phyloP scores from a whole-genome alignment of 495 filamentous ascomycete species.

The Tuber aestivum region DNA sequence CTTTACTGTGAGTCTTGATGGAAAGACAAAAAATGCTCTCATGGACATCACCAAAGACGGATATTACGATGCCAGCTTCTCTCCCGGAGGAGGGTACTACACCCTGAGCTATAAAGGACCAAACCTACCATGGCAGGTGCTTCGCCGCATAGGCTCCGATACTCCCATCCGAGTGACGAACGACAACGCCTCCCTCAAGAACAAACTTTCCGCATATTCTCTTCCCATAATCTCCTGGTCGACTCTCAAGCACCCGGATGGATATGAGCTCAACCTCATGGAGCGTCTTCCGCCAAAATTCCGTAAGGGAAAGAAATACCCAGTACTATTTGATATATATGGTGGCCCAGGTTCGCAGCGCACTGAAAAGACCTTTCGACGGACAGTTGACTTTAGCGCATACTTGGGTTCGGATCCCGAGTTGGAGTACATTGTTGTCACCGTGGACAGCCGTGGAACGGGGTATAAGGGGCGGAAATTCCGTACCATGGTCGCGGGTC shows the following conservation, averaged over 20 bases:
- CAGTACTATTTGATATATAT: slow-evolving; percentile 53
- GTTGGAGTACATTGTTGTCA: slow-evolving; percentile 53
- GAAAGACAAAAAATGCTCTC: slow-evolving; percentile 47
- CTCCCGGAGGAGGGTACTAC: slow-evolving; percentile 51
- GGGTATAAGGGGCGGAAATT: slow-evolving; percentile 53
- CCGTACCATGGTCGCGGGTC: slow-evolving; percentile 47
- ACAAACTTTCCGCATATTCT: slow-evolving; percentile 48
- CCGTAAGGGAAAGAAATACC: slow-evolving; percentile 52
- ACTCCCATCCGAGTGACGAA: slow-evolving; percentile 50
- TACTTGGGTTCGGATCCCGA: slow-evolving; percentile 57
- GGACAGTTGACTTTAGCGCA: slow-evolving; percentile 46
- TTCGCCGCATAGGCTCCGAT: slow-evolving; percentile 49
- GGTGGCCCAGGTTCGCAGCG: slow-evolving; percentile 54
- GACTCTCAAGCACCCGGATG: slow-evolving; percentile 49
- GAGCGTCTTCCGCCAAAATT: slow-evolving; percentile 51
- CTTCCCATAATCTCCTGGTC: slow-evolving; percentile 51
- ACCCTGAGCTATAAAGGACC: slow-evolving; percentile 54
- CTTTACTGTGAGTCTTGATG: slow-evolving; percentile 50
- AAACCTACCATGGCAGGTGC: slow-evolving; percentile 53
- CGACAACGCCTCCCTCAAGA: slow-evolving; percentile 49
- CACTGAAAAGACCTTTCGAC: slow-evolving; percentile 47
- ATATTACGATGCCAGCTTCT: slow-evolving; percentile 54
- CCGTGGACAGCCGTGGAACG: slow-evolving; percentile 55
- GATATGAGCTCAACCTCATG: slow-evolving; percentile 49
- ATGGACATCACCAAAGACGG: slow-evolving; percentile 50